These are phyloP conservation scores for Ophiostoma tasmaniense DNA, from an alignment of 2,329 filamentous ascomycete genomes.

Conservation along the genomic window DNA sequence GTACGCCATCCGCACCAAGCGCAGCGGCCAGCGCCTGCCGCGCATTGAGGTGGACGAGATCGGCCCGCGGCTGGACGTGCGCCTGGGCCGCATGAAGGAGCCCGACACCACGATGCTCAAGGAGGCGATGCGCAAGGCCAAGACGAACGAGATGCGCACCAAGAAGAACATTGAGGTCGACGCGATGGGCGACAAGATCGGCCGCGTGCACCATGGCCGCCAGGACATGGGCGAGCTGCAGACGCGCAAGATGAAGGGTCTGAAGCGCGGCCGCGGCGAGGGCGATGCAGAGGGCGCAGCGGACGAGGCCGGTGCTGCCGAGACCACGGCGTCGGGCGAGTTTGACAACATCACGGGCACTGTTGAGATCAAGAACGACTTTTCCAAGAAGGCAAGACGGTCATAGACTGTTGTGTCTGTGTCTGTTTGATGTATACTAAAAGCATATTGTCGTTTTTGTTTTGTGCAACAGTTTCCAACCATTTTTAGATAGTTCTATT, in stretches of 20 bases:
- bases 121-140: slow-evolving; percentile 81
- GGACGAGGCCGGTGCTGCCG: not conserved
- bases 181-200: slow-evolving; percentile 90
- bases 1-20: slow-evolving; percentile 80
- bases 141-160: slow-evolving; percentile 62
- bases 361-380: slow-evolving; percentile 23
- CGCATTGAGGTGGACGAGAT: slow-evolving; percentile 45
- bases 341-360: slow-evolving; percentile 13
- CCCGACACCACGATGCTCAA: slow-evolving; percentile 74
- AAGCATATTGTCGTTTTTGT: slow-evolving; percentile 3
- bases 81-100: slow-evolving; percentile 70
- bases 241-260: slow-evolving; percentile 97
- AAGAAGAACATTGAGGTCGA: slow-evolving; percentile 98
- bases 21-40: slow-evolving; percentile 76
- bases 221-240: slow-evolving; percentile 83
- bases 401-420: slow-evolving; percentile 19
- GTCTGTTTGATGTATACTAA: not conserved
- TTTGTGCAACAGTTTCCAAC: not conserved
- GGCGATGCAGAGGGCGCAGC: slow-evolving; percentile 23
- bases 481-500: slow-evolving; percentile 6
- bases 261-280: slow-evolving; percentile 69
- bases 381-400: slow-evolving; percentile 32
- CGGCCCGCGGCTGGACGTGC: slow-evolving; percentile 81
- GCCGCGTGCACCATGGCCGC: slow-evolving; percentile 81
- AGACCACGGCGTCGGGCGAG: slow-evolving; percentile 9